phyloP scores from a whole-genome alignment of 2,329 filamentous ascomycete genomes.

The Helicocarpus griseus region DNA sequence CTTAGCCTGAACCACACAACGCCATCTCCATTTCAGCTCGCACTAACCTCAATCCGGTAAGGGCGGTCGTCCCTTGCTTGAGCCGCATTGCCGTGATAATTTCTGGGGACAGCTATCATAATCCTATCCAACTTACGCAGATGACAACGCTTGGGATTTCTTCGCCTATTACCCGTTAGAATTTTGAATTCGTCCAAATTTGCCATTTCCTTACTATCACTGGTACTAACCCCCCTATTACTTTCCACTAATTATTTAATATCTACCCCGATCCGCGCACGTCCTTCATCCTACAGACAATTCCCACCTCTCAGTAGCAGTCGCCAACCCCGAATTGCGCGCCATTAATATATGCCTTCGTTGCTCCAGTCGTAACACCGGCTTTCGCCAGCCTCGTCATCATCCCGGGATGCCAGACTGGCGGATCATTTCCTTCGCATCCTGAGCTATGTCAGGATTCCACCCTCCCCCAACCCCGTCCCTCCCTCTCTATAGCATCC shows the following conservation, averaged over 20 bases:
- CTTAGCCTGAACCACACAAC: not conserved
- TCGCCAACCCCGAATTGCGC: not conserved
- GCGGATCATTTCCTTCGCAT: conserved; percentile 10
- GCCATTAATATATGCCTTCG: conserved; percentile 4
- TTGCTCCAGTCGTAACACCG: not conserved
- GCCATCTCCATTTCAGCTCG: no score
- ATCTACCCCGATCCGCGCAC: no score
- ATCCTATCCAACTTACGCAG: not conserved
- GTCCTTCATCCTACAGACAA: not conserved
- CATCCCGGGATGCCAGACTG: conserved; percentile 8
- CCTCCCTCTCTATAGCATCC: conserved; percentile 47
- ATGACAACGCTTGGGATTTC: not conserved
- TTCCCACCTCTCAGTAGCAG: not conserved
- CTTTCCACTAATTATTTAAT: no score
- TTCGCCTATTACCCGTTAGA: no score
- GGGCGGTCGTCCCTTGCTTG: not conserved
- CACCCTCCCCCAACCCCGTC: conserved; percentile 41
- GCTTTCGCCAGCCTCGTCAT: conserved; percentile 2
- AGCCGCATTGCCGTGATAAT: not conserved
- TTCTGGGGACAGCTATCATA: not conserved
- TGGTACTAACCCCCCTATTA: no score
- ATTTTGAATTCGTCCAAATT: no score
- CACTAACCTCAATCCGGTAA: not conserved
- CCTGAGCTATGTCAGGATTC: conserved; percentile 55
- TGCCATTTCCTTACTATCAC: no score